Evolutionary conservation across 1,139 yeast genomes (phyloP).

Genomic region (Wickerhamiella pararugosa): DNA sequence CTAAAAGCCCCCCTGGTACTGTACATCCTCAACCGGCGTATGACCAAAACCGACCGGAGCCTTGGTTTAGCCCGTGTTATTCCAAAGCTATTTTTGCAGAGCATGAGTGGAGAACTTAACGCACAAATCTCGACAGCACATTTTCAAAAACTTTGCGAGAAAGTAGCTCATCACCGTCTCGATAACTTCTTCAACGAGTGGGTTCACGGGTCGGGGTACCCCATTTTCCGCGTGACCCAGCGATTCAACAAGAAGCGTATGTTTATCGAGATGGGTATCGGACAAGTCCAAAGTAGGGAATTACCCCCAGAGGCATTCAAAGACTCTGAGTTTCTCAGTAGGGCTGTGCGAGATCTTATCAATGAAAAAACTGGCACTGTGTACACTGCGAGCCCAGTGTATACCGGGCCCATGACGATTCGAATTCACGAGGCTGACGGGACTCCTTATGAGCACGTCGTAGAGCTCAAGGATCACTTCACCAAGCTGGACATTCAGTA

Average conservation of each 20-base stretch:
- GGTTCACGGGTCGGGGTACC: constrained; percentile 84
- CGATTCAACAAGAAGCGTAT: constrained; percentile 85
- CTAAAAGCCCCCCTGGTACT: constrained; percentile 79
- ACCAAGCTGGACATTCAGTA: constrained; percentile 88
- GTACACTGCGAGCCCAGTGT: constrained; percentile 28
- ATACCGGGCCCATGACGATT: constrained; percentile 91
- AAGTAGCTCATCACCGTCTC: constrained; percentile 74
- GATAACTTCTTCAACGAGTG: constrained; percentile 84
- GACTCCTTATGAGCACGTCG: constrained; percentile 97
- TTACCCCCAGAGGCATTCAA: constrained; percentile 27
- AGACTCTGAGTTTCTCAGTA: constrained; percentile 27
- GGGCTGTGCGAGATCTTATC: constrained; percentile 21
- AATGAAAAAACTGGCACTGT: constrained; percentile 6
- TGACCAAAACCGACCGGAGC: constrained; percentile 92
- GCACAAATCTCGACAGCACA: constrained; percentile 71
- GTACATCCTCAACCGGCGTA: constrained; percentile 70
- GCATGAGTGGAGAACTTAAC: constrained; percentile 87
- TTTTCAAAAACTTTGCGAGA: constrained; percentile 84
- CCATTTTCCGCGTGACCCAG: constrained; percentile 76
- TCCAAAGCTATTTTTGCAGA: constrained; percentile 82
- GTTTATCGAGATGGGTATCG: constrained; percentile 85
- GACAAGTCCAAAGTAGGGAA: constrained; percentile 73
- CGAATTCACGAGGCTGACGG: constrained; percentile 98
- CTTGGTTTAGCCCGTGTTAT: constrained; percentile 84
- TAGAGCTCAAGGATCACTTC: constrained; percentile 69